Evolutionary conservation across 2,329 filamentous ascomycete genomes (phyloP).

Genomic region (Periglandula ipomoeae): DNA sequence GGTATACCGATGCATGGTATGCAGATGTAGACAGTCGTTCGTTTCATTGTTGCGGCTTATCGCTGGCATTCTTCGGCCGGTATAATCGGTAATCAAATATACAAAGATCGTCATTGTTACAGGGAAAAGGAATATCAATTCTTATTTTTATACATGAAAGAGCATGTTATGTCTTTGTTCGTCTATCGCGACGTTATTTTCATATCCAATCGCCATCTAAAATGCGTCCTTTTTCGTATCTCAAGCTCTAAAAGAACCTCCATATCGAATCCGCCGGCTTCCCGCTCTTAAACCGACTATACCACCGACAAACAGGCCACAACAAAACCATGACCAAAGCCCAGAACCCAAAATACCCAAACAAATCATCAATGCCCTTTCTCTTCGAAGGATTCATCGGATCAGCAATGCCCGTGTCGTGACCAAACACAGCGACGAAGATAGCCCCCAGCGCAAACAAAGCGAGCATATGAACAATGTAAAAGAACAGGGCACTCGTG

Average conservation of each 20-base stretch:
- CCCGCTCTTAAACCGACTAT: constrained; percentile 32
- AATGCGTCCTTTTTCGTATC: no score
- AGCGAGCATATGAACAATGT: constrained; percentile 28
- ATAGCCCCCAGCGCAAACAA: constrained; percentile 19
- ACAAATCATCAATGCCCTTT: constrained; percentile 27
- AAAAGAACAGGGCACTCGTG: constrained; percentile 38
- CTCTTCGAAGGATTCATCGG: constrained; percentile 16
- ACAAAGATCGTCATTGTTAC: no score
- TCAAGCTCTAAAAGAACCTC: constrained; percentile 30
- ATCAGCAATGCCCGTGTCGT: constrained; percentile 19
- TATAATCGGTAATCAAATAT: no score
- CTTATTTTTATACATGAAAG: no score
- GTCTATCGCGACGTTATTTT: no score
- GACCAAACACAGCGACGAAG: constrained; percentile 24
- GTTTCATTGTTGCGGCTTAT: no score
- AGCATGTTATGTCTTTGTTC: no score
- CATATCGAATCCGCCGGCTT: constrained; percentile 34
- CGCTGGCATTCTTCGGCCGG: no score
- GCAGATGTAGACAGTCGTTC: no score
- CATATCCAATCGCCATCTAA: no score
- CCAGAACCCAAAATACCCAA: constrained; percentile 29
- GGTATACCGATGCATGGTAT: no score
- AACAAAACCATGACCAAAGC: constrained; percentile 24
- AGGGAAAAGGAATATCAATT: no score
- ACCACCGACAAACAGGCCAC: constrained; percentile 33